A percentile compares a stretch with the other conserved stretches of the same genome.
Conservation (phyloP, 2,329 filamentous ascomycete genomes). For the Hawksworthiomyces lignivorus region DNA sequence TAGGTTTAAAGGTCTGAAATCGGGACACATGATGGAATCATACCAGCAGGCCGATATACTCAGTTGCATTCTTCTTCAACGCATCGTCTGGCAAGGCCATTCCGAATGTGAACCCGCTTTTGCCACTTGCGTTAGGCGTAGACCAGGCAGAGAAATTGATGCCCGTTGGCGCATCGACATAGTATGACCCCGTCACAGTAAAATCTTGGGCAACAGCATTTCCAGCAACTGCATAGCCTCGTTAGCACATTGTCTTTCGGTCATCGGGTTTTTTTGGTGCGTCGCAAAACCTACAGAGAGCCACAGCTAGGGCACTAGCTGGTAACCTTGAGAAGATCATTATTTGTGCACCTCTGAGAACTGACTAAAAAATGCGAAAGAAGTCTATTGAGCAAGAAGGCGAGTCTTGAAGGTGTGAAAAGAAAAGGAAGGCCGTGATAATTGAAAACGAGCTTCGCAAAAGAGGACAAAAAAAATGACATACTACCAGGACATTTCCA, state of each 20-base stretch:
- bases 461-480: no score
- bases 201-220: constrained; percentile 1
- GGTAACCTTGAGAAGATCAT: neutral
- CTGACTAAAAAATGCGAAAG: no score
- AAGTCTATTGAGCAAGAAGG: no score
- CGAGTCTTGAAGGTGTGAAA: no score
- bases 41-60: constrained; percentile 54
- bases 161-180: constrained; percentile 8
- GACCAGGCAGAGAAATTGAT: constrained; percentile 13
- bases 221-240: neutral
- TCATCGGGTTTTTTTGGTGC: no score
- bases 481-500: no score
- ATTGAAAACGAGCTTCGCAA: no score
- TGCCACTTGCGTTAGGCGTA: neutral
- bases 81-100: constrained; percentile 45
- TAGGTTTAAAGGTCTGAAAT: no score
- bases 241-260: no score
- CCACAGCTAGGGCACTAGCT: neutral
- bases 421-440: no score
- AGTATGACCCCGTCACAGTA: neutral
- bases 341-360: no score
- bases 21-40: constrained; percentile 7
- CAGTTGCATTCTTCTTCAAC: constrained; percentile 36
- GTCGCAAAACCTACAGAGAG: no score
- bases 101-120: constrained; percentile 32